Percentiles rank a stretch among this genome's conserved stretches.
Evolutionary conservation across 225 moss, liverwort and hornwort genomes (phyloP).

Genomic region (Neckera pumila): DNA sequence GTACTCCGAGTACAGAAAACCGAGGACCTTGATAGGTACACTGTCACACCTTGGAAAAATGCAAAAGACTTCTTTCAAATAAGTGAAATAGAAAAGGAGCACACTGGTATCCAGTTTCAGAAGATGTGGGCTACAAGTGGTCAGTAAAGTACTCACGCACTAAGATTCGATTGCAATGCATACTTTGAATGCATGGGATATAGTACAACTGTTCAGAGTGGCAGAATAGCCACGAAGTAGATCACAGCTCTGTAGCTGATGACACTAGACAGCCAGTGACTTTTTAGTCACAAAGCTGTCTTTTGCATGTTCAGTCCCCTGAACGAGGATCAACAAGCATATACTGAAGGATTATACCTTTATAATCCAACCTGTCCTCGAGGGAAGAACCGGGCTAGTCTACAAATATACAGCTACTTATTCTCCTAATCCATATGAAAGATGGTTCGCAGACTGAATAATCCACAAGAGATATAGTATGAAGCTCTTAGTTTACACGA

Average conservation of each 20-base stretch:
- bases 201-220: slow-evolving; percentile 22
- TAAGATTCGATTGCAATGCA: slow-evolving; percentile 13
- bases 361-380: neutral
- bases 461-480: neutral
- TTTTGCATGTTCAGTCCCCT: neutral
- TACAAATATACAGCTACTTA: slow-evolving; percentile 25
- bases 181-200: slow-evolving; percentile 9
- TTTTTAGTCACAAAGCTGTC: neutral
- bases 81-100: neutral
- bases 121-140: neutral
- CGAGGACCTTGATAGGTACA: neutral
- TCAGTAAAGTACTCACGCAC: slow-evolving; percentile 5
- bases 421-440: slow-evolving; percentile 3
- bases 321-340: neutral
- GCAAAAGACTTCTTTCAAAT: neutral
- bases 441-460: slow-evolving; percentile 13
- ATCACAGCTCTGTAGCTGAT: slow-evolving; percentile 5
- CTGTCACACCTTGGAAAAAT: neutral
- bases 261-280: neutral
- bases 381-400: slow-evolving; percentile 13
- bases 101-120: neutral
- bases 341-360: neutral
- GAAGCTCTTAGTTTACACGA: slow-evolving; percentile 35
- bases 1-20: neutral
- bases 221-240: slow-evolving; percentile 27